phyloP scores from a whole-genome alignment of 176 grass and related monocot genomes.

The Musa beccarii region DNA sequence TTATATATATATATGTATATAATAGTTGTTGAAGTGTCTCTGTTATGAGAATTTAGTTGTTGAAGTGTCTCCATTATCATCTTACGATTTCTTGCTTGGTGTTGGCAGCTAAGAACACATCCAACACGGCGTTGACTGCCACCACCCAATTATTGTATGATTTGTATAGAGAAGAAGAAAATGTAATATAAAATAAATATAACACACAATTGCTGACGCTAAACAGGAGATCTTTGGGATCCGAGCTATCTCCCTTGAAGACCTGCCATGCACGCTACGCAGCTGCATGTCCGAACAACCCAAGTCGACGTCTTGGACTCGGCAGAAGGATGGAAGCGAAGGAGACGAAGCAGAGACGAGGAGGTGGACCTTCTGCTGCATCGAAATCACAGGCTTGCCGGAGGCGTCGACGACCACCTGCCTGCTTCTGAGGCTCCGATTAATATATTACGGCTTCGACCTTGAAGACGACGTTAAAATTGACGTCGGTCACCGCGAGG shows the following conservation, averaged over 20 bases:
- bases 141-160: too few species aligned
- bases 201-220: too few species aligned
- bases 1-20: too few species aligned
- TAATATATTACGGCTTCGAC: neutral
- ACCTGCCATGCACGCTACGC: neutral
- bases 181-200: too few species aligned
- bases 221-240: neutral
- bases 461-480: neutral
- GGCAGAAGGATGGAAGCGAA: neutral
- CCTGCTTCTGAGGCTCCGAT: neutral
- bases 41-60: too few species aligned
- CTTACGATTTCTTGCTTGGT: conserved; percentile 8
- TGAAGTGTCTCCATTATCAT: too few species aligned
- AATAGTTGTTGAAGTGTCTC: too few species aligned
- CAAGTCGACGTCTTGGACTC: neutral
- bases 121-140: conserved; percentile 32
- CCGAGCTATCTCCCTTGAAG: neutral
- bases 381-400: neutral
- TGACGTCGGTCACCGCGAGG: neutral
- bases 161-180: too few species aligned
- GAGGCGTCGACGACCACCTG: neutral
- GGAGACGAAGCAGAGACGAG: neutral
- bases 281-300: neutral
- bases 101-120: conserved; percentile 61
- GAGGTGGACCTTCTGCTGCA: neutral